Conservation (phyloP, 1,284 basidiomycete species). For the Mycena citricolor region DNA sequence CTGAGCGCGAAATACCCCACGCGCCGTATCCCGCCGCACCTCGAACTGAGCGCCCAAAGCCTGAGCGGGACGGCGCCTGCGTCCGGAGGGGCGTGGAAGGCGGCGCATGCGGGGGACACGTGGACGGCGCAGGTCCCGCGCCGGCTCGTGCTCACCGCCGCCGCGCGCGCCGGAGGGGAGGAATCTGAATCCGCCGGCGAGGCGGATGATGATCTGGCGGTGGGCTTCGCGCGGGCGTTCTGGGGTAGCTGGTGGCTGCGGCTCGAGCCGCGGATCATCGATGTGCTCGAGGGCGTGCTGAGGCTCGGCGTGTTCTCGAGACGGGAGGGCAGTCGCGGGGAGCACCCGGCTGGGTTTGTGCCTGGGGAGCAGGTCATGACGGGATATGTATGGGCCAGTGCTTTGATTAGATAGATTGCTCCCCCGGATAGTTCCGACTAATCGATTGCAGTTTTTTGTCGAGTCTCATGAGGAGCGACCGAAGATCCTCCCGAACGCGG, state of each 20-base stretch:
- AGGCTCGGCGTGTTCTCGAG: constrained; percentile 1
- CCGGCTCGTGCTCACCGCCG: neutral
- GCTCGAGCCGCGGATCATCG: constrained; percentile 7
- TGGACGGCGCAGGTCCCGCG: constrained; percentile 6
- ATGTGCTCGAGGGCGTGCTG: neutral
- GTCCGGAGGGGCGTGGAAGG: constrained; percentile 3
- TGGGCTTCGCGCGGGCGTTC: constrained; percentile 14
- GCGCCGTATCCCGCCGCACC: constrained; percentile 5
- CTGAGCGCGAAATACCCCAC: constrained; percentile 8
- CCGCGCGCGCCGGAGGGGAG: too few relatives aligned
- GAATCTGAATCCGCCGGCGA: too few relatives aligned
- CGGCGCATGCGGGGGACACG: constrained; percentile 12
- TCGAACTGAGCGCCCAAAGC: constrained; percentile 13
- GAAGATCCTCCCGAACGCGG: neutral
- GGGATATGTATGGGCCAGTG: constrained; percentile 4
- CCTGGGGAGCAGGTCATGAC: constrained; percentile 2
- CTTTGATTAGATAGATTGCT: too few relatives aligned
- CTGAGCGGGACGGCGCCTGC: constrained; percentile 8
- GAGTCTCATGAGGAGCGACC: constrained; percentile 2
- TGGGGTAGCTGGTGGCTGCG: constrained; percentile 10
- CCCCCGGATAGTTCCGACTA: neutral
- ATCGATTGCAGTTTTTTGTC: constrained; percentile 10
- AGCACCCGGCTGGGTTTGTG: neutral
- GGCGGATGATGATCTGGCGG: neutral
- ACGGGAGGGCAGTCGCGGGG: neutral